phyloP scores from a whole-genome alignment of 768 basidiomycete species.

The Megacollybia marginata region DNA sequence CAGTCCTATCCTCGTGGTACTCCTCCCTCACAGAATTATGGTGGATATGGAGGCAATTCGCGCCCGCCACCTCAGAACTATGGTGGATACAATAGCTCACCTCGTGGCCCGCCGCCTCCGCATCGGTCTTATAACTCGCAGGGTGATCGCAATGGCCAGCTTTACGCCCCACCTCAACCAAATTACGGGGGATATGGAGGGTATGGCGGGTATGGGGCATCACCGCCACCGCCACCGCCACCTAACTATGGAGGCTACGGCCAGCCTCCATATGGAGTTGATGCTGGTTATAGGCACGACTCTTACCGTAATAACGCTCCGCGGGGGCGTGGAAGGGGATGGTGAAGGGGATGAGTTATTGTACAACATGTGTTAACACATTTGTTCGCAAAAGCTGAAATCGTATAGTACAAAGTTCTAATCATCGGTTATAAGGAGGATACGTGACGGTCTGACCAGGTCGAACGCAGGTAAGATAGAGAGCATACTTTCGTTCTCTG shows the following conservation, averaged over 20 bases:
- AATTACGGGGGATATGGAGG: conserved; percentile 14
- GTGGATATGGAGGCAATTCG: conserved; percentile 17
- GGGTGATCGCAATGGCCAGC: conserved; percentile 23
- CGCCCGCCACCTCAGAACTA: conserved; percentile 6
- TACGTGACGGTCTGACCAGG: conserved; percentile 7
- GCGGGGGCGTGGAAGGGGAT: conserved; percentile 46
- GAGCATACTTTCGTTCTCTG: conserved; percentile 52
- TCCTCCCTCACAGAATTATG: conserved; percentile 15
- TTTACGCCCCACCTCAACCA: too few species aligned
- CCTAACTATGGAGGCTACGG: conserved; percentile 23
- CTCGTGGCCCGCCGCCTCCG: conserved; percentile 18
- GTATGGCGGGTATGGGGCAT: conserved; percentile 30
- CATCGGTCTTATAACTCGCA: conserved; percentile 19
- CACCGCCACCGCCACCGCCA: too few species aligned
- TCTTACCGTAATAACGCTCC: conserved; percentile 7
- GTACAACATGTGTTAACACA: neutral
- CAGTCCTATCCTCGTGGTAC: neutral
- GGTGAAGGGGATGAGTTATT: conserved; percentile 20
- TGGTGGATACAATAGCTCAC: conserved; percentile 9
- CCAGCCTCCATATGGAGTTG: conserved; percentile 16
- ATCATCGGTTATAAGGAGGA: neutral
- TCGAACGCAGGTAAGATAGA: conserved; percentile 52
- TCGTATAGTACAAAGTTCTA: too few species aligned
- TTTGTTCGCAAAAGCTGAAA: neutral
- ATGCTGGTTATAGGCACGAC: conserved; percentile 15